These are phyloP conservation scores for Luvunga scandens DNA, from an alignment of 345 rosid genomes.

Conservation along the genomic window DNA sequence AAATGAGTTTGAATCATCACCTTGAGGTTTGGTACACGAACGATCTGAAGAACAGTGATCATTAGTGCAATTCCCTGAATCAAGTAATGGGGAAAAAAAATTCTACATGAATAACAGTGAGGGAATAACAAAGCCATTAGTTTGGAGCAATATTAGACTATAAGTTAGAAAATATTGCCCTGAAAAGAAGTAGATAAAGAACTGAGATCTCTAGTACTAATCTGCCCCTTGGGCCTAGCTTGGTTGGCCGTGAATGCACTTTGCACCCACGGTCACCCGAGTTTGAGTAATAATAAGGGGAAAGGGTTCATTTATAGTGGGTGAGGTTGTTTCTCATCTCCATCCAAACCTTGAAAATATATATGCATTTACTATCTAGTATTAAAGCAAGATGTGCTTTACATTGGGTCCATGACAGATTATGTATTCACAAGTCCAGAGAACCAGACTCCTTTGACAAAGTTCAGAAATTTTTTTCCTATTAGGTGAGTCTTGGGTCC, in stretches of 20 bases:
- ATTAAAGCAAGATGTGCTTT: background rate
- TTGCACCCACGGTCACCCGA: no score
- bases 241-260: no score
- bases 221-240: background rate
- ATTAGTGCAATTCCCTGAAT: conserved; percentile 90
- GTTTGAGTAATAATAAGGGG: no score
- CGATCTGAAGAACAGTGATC: conserved; percentile 93
- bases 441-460: background rate
- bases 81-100: conserved; percentile 1
- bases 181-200: background rate
- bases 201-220: no score
- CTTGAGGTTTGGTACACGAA: conserved; percentile 94
- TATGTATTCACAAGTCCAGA: background rate
- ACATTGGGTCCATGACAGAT: background rate
- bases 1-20: conserved; percentile 32
- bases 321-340: no score
- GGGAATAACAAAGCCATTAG: conserved; percentile 1
- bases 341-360: no score
- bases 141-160: background rate
- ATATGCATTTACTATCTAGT: background rate
- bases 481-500: background rate
- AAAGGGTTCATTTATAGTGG: no score
- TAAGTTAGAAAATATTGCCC: background rate
- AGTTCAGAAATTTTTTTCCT: background rate
- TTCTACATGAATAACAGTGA: background rate